phyloP scores from a whole-genome alignment of 1,139 yeast genomes.

The Yamadazyma atmosphaerica region DNA sequence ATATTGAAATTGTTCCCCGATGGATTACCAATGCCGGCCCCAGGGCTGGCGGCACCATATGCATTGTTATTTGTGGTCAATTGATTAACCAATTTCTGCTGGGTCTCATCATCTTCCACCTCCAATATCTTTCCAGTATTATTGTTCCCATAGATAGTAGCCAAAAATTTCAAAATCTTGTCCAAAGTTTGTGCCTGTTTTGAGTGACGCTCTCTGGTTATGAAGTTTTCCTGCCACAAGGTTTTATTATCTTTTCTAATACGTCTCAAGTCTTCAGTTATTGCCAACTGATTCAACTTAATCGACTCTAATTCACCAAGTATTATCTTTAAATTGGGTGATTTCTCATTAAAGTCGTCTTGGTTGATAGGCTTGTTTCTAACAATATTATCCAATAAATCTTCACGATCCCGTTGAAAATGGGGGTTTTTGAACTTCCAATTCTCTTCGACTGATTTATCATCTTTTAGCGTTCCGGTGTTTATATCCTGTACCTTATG shows the following conservation, averaged over 20 bases:
- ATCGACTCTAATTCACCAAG: conserved; percentile 74
- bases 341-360: conserved; percentile 33
- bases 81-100: conserved; percentile 3
- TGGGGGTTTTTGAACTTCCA: conserved; percentile 86
- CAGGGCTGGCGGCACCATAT: conserved; percentile 3
- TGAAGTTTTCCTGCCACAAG: conserved; percentile 85
- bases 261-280: conserved; percentile 80
- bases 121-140: conserved; percentile 50
- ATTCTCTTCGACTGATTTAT: conserved; percentile 42
- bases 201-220: conserved; percentile 81
- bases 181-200: conserved; percentile 87
- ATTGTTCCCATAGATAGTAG: conserved; percentile 77
- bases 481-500: conserved; percentile 86
- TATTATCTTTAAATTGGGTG: conserved; percentile 53
- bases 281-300: conserved; percentile 74
- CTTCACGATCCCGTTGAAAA: conserved; percentile 69
- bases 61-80: conserved; percentile 1
- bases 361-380: conserved; percentile 41
- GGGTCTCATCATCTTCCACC: conserved; percentile 22
- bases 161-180: conserved; percentile 81
- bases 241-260: conserved; percentile 85
- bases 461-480: conserved; percentile 65
- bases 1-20: conserved; percentile 5
- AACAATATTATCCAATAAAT: conserved; percentile 71
- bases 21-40: background rate